Conservation (phyloP, 1,139 yeast genomes). For the Pichiaceae sp. region DNA sequence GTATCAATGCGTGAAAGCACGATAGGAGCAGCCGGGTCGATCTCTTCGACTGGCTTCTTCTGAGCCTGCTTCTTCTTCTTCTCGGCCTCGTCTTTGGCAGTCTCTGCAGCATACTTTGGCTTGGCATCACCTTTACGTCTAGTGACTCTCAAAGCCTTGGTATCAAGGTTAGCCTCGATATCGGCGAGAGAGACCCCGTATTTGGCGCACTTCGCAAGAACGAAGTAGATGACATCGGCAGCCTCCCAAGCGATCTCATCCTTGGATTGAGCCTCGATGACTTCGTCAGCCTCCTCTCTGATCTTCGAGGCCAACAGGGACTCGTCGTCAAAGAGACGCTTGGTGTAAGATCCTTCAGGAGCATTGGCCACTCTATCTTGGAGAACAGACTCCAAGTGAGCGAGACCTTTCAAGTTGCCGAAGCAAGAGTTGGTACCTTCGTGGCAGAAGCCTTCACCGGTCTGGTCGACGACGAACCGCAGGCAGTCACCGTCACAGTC, state of each 20-base stretch:
- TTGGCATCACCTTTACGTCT: constrained; percentile 97
- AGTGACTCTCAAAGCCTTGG: constrained; percentile 78
- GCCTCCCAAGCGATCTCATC: constrained; percentile 94
- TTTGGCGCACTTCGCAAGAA: constrained; percentile 77
- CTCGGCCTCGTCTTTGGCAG: constrained; percentile 17
- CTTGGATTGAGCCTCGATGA: constrained; percentile 66
- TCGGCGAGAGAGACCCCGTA: constrained; percentile 74
- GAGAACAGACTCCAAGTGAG: constrained; percentile 60
- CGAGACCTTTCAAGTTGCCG: constrained; percentile 56
- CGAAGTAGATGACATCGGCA: constrained; percentile 90
- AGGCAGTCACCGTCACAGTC: constrained; percentile 94
- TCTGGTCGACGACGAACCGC: constrained; percentile 75
- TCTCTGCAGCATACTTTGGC: constrained; percentile 46
- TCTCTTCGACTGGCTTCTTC: constrained; percentile 7
- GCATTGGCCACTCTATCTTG: constrained; percentile 47
- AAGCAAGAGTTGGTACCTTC: constrained; percentile 75
- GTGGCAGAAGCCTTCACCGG: constrained; percentile 90
- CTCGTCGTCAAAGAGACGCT: constrained; percentile 74
- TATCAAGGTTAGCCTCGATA: constrained; percentile 75
- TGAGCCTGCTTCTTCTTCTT: constrained; percentile 10
- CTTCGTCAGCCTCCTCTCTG: constrained; percentile 93
- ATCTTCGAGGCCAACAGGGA: constrained; percentile 74
- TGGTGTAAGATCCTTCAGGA: constrained; percentile 89
- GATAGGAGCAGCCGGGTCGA: constrained; percentile 33
- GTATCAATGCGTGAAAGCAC: constrained; percentile 56